Conservation (phyloP, 768 basidiomycete species). For the Cyathus striatus region DNA sequence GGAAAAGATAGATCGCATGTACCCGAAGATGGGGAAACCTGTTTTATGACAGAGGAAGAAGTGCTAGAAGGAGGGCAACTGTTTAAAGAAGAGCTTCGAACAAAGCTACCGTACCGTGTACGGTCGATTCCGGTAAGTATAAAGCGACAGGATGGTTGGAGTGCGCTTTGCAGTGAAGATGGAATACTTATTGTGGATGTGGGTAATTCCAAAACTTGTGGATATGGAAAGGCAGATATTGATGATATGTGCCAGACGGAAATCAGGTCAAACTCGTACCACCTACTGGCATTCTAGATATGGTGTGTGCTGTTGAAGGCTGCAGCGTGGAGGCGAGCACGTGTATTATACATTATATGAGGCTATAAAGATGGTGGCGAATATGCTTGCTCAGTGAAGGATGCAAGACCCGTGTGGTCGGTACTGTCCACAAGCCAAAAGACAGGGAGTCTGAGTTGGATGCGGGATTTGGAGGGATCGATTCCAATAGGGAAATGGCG, state of each 20-base stretch:
- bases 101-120: constrained; percentile 42
- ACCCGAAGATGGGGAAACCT: constrained; percentile 6
- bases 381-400: background rate
- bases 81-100: constrained; percentile 36
- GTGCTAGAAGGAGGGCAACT: constrained; percentile 21
- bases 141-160: constrained; percentile 9
- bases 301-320: background rate
- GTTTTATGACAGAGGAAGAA: constrained; percentile 13
- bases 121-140: constrained; percentile 19
- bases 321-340: background rate
- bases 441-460: too few relatives aligned
- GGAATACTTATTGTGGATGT: constrained; percentile 48
- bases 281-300: constrained; percentile 23
- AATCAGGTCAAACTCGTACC: constrained; percentile 15
- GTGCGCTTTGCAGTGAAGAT: constrained; percentile 55
- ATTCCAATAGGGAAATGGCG: too few relatives aligned
- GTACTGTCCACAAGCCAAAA: too few relatives aligned
- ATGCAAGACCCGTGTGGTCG: too few relatives aligned
- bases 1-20: background rate
- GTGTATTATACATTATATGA: background rate
- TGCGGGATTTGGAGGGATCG: too few relatives aligned
- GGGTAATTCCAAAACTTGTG: constrained; percentile 12
- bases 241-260: constrained; percentile 6
- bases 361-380: too few relatives aligned
- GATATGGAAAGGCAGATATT: background rate